Percentiles rank a stretch among this genome's conserved stretches.
These are phyloP conservation scores for Euphrasia confusa DNA, from an alignment of 257 asterid genomes.

Conservation along the genomic window DNA sequence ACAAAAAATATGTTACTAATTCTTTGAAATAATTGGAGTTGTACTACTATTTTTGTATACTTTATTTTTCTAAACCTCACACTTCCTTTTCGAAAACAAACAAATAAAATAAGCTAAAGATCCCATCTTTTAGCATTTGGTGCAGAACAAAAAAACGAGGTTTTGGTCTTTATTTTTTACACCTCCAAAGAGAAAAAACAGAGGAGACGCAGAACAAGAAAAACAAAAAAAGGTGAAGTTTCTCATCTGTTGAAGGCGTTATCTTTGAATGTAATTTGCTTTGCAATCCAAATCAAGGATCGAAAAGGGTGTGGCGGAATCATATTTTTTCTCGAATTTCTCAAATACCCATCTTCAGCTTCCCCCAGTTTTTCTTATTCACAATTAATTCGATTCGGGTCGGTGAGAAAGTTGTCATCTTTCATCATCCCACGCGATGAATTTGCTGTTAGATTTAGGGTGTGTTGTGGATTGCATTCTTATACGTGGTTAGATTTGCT, in stretches of 20 bases:
- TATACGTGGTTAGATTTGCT: slow-evolving; percentile 11
- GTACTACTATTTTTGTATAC: not conserved
- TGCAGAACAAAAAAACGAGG: slow-evolving; percentile 14
- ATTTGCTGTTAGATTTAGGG: slow-evolving; percentile 19
- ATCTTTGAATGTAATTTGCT: slow-evolving; percentile 21
- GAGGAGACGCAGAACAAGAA: slow-evolving; percentile 46
- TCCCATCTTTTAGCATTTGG: slow-evolving; percentile 17
- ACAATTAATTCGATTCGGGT: slow-evolving; percentile 8
- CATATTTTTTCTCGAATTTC: slow-evolving; percentile 30
- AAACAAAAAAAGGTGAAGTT: slow-evolving; percentile 40
- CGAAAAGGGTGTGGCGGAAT: not conserved
- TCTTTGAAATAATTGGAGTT: not conserved
- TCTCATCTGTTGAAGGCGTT: slow-evolving; percentile 39
- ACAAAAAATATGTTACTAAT: not conserved
- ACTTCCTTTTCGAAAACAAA: slow-evolving; percentile 8
- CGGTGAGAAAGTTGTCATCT: slow-evolving; percentile 6
- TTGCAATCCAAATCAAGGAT: slow-evolving; percentile 5
- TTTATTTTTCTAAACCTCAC: not conserved
- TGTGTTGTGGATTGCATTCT: slow-evolving; percentile 6
- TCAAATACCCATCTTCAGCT: slow-evolving; percentile 27
- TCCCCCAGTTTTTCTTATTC: slow-evolving; percentile 30
- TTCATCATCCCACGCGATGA: slow-evolving; percentile 12
- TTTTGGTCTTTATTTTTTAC: slow-evolving; percentile 10
- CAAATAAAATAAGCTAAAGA: slow-evolving; percentile 7
- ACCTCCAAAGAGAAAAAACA: slow-evolving; percentile 7